Percentiles rank a stretch among this genome's conserved stretches.
Conservation (phyloP, 768 basidiomycete species). For the Naganishia onofrii region DNA sequence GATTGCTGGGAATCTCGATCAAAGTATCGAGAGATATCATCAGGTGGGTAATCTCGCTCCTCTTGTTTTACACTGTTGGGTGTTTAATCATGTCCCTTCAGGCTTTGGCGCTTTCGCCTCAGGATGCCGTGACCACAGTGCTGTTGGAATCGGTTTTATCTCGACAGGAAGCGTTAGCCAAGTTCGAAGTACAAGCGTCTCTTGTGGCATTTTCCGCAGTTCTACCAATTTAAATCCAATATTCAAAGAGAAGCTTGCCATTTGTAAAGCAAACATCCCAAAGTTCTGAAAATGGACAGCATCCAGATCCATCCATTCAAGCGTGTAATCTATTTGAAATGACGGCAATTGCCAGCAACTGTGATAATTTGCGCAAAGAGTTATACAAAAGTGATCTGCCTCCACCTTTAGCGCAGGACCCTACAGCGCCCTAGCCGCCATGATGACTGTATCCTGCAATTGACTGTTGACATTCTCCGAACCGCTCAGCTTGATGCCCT, state of each 20-base stretch:
- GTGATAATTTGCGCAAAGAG: no score
- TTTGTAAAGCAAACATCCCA: neutral
- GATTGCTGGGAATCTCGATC: conserved; percentile 67
- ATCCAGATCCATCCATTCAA: no score
- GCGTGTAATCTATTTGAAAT: no score
- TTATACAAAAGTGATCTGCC: no score
- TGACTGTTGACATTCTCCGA: neutral
- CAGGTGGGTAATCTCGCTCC: conserved; percentile 61
- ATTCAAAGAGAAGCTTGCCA: neutral
- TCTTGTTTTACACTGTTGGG: neutral
- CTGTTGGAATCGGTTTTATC: conserved; percentile 47
- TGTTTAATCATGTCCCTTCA: neutral
- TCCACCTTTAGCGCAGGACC: no score
- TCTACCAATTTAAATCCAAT: neutral
- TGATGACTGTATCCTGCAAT: no score
- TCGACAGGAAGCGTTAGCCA: conserved; percentile 33
- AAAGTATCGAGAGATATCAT: conserved; percentile 86
- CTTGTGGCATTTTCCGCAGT: neutral
- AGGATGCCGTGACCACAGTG: conserved; percentile 49
- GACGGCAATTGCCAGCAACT: no score
- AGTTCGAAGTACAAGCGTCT: neutral
- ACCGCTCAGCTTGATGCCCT: neutral
- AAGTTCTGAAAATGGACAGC: no score
- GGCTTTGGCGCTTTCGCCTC: conserved; percentile 42
- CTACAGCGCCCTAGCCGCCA: neutral